Percentiles rank a stretch among this genome's conserved stretches.
Conservation (phyloP, 805 yeast species). For the Kurtzmaniella fragi region DNA sequence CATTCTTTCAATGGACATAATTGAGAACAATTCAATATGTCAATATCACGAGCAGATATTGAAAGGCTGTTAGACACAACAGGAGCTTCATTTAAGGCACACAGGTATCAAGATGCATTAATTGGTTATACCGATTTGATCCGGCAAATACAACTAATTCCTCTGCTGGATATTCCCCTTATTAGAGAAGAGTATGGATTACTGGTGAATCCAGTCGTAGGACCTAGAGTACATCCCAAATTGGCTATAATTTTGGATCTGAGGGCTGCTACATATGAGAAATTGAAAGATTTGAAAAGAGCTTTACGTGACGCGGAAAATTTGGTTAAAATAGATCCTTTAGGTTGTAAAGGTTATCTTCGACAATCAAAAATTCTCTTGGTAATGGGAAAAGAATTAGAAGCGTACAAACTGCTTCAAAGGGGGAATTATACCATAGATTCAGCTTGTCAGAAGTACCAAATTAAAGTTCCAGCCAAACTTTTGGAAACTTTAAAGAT, state of each 20-base stretch:
- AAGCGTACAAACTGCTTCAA: conserved; percentile 33
- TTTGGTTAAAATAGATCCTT: conserved; percentile 34
- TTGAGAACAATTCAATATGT: no score
- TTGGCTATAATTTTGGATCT: conserved; percentile 35
- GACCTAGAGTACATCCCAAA: conserved; percentile 31
- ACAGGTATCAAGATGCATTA: conserved; percentile 24
- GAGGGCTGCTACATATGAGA: conserved; percentile 47
- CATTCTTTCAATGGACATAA: no score
- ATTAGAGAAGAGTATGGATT: conserved; percentile 17
- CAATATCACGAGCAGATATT: background rate
- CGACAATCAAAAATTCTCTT: conserved; percentile 35
- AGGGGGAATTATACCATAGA: conserved; percentile 35
- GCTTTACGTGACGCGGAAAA: conserved; percentile 36
- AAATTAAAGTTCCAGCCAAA: conserved; percentile 25
- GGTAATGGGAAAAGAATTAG: conserved; percentile 17
- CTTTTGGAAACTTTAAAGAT: conserved; percentile 21
- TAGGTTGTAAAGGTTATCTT: conserved; percentile 46
- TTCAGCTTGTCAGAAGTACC: conserved; percentile 19
- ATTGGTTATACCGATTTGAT: conserved; percentile 21
- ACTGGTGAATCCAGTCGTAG: conserved; percentile 20
- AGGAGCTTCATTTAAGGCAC: conserved; percentile 25
- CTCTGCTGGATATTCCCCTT: conserved; percentile 10
- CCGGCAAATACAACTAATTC: conserved; percentile 10
- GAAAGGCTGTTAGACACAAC: conserved; percentile 13
- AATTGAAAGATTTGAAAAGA: conserved; percentile 21